Conservation (phyloP, 345 rosid genomes). For the Salix koriyanagi region DNA sequence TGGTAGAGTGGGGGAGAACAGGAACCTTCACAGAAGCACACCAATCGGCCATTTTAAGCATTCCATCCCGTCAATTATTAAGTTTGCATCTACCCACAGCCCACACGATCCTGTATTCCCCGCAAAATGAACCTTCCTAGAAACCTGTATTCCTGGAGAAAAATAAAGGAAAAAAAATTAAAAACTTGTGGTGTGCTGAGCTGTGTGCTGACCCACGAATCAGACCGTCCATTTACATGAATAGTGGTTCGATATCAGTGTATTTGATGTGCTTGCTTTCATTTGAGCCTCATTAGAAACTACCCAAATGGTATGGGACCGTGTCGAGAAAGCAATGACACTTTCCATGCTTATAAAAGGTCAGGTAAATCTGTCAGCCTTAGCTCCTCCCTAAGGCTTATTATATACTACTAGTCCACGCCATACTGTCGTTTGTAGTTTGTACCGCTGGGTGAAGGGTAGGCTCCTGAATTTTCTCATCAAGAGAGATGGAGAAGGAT, state of each 20-base stretch:
- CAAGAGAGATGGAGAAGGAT: slow-evolving; percentile 23
- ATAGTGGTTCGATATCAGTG: background rate
- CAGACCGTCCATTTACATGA: background rate
- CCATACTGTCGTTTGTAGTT: background rate
- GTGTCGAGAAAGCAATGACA: background rate
- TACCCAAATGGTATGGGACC: slow-evolving; percentile 1
- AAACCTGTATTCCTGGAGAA: slow-evolving; percentile 13
- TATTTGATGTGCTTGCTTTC: background rate
- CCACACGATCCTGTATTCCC: background rate
- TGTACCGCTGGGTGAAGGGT: no score
- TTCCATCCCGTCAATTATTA: background rate
- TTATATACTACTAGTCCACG: background rate
- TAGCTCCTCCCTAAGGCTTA: background rate
- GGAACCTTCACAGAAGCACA: slow-evolving; percentile 47
- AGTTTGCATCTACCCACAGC: background rate
- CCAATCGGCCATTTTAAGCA: slow-evolving; percentile 11
- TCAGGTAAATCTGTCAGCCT: background rate
- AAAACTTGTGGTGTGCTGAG: background rate
- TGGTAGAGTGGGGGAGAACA: background rate
- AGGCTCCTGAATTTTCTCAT: background rate
- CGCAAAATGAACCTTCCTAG: slow-evolving; percentile 43
- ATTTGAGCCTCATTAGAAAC: background rate
- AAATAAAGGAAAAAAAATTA: background rate
- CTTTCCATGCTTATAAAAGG: background rate
- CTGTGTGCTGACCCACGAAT: background rate